These are phyloP conservation scores for Mycena pura DNA, from an alignment of 768 basidiomycete genomes.

Conservation along the genomic window DNA sequence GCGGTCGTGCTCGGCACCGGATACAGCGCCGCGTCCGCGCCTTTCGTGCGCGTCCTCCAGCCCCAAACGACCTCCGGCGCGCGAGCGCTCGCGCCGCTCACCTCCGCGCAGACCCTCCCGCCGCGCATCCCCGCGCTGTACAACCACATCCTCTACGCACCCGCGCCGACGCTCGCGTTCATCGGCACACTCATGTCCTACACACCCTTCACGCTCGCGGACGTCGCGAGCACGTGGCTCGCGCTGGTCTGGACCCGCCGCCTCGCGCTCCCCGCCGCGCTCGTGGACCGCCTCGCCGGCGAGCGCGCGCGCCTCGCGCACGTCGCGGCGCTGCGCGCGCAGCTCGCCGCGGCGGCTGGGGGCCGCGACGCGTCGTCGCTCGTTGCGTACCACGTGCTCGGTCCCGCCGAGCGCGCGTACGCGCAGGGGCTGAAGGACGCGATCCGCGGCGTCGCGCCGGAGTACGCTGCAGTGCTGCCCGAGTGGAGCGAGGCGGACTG, in stretches of 20 bases:
- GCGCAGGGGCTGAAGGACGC: slow-evolving; percentile 43
- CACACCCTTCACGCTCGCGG: slow-evolving; percentile 56
- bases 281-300: slow-evolving; percentile 41
- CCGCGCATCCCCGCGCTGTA: slow-evolving; percentile 52
- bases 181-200: slow-evolving; percentile 49
- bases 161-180: slow-evolving; percentile 55
- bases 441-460: slow-evolving; percentile 37
- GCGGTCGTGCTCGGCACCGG: slow-evolving; percentile 54
- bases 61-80: slow-evolving; percentile 2
- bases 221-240: slow-evolving; percentile 58
- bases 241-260: slow-evolving; percentile 46
- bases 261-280: slow-evolving; percentile 41
- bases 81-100: slow-evolving; percentile 34
- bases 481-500: slow-evolving; percentile 44
- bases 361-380: slow-evolving; percentile 39
- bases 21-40: slow-evolving; percentile 47
- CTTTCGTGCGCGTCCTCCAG: slow-evolving; percentile 47
- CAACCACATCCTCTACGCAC: slow-evolving; percentile 52
- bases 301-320: slow-evolving; percentile 43
- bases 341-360: slow-evolving; percentile 31
- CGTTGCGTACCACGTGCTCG: slow-evolving; percentile 45
- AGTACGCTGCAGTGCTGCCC: slow-evolving; percentile 38
- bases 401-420: slow-evolving; percentile 42
- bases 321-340: slow-evolving; percentile 24
- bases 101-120: slow-evolving; percentile 35